Evolutionary conservation across 805 yeast species (phyloP), one percentile per base, ranked within the genome.

Genomic region (Lipomyces sp.): DNA sequence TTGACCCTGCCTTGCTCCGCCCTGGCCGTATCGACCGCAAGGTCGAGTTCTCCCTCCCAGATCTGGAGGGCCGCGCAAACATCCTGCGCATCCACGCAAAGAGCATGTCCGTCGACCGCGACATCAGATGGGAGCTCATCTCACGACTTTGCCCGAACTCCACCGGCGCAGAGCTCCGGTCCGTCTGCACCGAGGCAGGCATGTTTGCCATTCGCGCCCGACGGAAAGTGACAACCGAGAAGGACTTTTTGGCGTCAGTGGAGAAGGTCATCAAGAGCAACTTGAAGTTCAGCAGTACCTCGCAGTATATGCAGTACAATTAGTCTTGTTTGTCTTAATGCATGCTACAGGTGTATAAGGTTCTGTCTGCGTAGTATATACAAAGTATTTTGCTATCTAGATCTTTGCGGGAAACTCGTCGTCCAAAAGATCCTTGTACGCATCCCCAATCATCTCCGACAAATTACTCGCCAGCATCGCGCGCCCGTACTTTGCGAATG

Each of bases 11-110:
- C 0, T 75, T 93, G 67, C 75, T 93, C 64, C 84, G 99, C 74
- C 98, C 99, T 2, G 99, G 99, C 41, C 84, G 99, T 78, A 91
- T 93, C 63, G 99, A 93, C 73, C 85, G 99, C 71, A 93, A 91
- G 71, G 98, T 93, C 32, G 99, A 93, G 71, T 93, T 93, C 67
- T 84, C 95, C 6, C 74, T 93, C 62, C 98, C 99, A 2, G 98
- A 93, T 67, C 74, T 93, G 59, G 98, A 93, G 68, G 99, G 98
- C 43, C 81, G 99, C 61, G 98, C 98, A 35, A 91, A 93, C 68
- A 93, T 93, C 63, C 89, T 93, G 78, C 81, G 97, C 66, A 93
- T 93, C 64, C 99, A 93, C 70, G 84, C 97, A 19, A 93, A 93
- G 72, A 84, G 96, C 45, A 93, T 93, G 98, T 85, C 96, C 61